Base-by-base conservation (phyloP, 345 rosid species). In the Ricinus communis region DNA sequence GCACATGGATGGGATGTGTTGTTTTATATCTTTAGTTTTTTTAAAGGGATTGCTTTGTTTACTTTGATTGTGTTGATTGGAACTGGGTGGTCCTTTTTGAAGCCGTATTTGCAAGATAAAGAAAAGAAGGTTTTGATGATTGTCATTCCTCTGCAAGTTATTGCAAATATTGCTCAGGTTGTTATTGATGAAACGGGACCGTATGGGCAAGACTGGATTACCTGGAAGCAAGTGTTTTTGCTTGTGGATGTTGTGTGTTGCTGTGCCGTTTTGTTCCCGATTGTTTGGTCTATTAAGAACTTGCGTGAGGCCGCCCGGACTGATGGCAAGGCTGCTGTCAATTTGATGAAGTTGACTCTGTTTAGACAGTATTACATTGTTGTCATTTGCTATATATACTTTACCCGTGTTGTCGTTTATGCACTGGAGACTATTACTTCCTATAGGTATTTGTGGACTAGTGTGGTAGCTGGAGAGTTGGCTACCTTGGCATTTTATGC, bases 1-100 rank as follows among this genome's bases (percentile, higher is more conserved):
- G 99, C 97, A 0, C 99, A 90, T 30, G 99, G 97, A 0, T 91
- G 99, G 99, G 99, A 95, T 76, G 92, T 95, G 52, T 49, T 92
- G 80, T 95, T 95, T 71, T 95, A 95, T 73, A 90, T 95, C 2
- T 92, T 95, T 81, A 95, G 93, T 60, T 95, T 95, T 83, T 77
- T 95, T 50, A 95, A 95, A 73, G 99, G 99, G 10, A 87, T 95
- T 77, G 83, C 84, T 36, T 86, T 95, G 10, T 95, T 95, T 81
- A 90, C 97, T 19, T 55, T 95, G 74, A 95, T 95, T 74, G 99
- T 92, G 69, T 75, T 95, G 89, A 95, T 95, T 31, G 97, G 97
- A 0, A 92, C 99, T 0, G 97, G 99, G 0, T 95, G 99, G 97
- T 90, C 99, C 41, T 90, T 95, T 76, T 76, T 95, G 88, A 95